phyloP scores from a whole-genome alignment of 306 rosid species.

The Dicorynia guianensis region DNA sequence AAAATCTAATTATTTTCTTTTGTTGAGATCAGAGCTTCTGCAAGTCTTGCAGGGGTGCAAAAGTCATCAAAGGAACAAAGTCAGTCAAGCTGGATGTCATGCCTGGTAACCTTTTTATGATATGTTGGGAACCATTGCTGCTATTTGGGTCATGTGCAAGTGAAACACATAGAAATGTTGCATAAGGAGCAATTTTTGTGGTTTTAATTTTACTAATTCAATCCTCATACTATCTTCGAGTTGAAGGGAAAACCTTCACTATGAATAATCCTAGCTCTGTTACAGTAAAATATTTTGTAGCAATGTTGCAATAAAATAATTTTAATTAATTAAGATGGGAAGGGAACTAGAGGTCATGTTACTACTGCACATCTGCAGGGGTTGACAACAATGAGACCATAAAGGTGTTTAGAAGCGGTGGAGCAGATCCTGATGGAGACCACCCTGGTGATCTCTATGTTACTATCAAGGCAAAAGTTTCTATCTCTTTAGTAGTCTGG shows the following conservation, averaged over 20 bases:
- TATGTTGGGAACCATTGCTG: slow-evolving; percentile 9
- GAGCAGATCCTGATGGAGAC: slow-evolving; percentile 90
- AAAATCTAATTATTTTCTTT: slow-evolving; percentile 16
- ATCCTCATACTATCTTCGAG: not conserved
- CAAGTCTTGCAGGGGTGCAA: slow-evolving; percentile 78
- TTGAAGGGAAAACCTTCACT: slow-evolving; percentile 22
- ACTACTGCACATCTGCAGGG: slow-evolving; percentile 56
- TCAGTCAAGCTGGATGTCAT: slow-evolving; percentile 67
- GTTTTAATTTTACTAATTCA: slow-evolving; percentile 8
- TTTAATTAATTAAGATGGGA: not conserved
- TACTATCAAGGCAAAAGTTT: slow-evolving; percentile 61
- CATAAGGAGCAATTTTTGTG: slow-evolving; percentile 5
- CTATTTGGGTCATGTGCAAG: slow-evolving; percentile 15
- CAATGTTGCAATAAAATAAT: not conserved
- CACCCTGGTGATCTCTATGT: slow-evolving; percentile 87
- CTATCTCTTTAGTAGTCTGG: slow-evolving; percentile 15
- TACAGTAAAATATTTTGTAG: slow-evolving; percentile 5
- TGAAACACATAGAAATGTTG: slow-evolving; percentile 1
- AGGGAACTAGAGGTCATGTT: slow-evolving; percentile 10
- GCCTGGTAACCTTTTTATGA: slow-evolving; percentile 58
- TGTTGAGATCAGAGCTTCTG: slow-evolving; percentile 55
- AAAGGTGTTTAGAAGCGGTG: slow-evolving; percentile 74
- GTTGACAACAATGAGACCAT: slow-evolving; percentile 72
- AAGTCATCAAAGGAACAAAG: slow-evolving; percentile 68
- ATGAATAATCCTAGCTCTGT: slow-evolving; percentile 15